Evolutionary conservation across 202 grass and related monocot genomes (phyloP).

Genomic region (Elaeis oleifera): DNA sequence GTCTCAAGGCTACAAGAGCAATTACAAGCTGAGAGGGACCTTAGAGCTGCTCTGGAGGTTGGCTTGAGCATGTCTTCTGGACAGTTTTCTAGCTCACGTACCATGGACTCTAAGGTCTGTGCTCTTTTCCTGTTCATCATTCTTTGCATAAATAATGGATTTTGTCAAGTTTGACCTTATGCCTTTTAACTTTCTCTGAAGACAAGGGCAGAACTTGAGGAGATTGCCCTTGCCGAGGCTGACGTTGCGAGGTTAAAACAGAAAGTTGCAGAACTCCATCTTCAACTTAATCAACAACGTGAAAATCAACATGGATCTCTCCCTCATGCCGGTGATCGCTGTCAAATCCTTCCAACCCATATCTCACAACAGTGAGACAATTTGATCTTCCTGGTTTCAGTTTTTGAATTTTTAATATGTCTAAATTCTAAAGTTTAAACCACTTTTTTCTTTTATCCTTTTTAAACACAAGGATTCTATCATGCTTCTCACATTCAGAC

Average conservation of each 20-base stretch:
- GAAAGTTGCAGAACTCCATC: conserved; percentile 87
- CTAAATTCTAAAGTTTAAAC: too few relatives aligned
- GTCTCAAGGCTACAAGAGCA: conserved; percentile 98
- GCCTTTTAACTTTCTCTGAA: conserved; percentile 27
- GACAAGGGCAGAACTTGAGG: conserved; percentile 87
- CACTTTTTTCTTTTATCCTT: too few relatives aligned
- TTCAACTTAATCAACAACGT: conserved; percentile 90
- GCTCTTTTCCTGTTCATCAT: conserved; percentile 9
- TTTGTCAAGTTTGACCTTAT: neutral
- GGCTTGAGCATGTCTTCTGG: conserved; percentile 89
- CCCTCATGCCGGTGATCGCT: conserved; percentile 32
- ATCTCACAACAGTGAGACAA: conserved; percentile 72
- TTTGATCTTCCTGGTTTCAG: neutral
- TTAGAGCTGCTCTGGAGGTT: conserved; percentile 96
- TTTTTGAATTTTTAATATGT: neutral
- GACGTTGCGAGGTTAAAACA: conserved; percentile 85
- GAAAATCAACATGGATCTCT: conserved; percentile 70
- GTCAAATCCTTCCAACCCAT: conserved; percentile 60
- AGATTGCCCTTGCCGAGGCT: conserved; percentile 85
- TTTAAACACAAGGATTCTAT: too few relatives aligned
- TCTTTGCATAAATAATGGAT: neutral
- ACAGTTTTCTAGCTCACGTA: conserved; percentile 55
- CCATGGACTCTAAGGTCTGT: conserved; percentile 90
- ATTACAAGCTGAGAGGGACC: conserved; percentile 91
- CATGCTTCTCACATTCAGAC: too few relatives aligned